These are phyloP conservation scores for Mentha longifolia DNA, from an alignment of 257 asterid species.

Conservation along the genomic window DNA sequence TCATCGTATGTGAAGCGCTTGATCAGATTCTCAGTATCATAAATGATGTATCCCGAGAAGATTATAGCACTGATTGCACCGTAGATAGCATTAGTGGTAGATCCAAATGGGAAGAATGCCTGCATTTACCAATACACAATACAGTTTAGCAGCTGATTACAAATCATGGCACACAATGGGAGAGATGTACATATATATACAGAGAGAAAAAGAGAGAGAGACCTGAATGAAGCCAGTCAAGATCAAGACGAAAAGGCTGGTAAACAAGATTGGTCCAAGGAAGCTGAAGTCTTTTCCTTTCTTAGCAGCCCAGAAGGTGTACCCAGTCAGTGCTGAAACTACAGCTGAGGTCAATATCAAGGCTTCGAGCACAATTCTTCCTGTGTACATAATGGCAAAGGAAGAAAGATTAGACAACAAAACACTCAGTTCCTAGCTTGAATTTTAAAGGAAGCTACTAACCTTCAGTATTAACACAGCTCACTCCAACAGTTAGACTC, in stretches of 20 bases:
- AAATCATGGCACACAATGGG: neutral
- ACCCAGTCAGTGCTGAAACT: constrained; percentile 81
- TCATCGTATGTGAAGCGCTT: constrained; percentile 95
- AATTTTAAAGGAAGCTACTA: constrained; percentile 32
- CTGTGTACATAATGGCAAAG: constrained; percentile 44
- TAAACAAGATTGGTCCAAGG: constrained; percentile 93
- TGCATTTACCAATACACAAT: constrained; percentile 41
- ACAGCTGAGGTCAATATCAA: constrained; percentile 93
- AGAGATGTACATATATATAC: neutral
- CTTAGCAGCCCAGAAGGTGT: constrained; percentile 99
- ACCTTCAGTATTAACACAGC: constrained; percentile 98
- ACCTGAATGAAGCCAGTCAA: constrained; percentile 94
- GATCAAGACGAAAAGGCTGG: constrained; percentile 79
- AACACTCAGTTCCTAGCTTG: neutral
- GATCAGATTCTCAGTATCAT: constrained; percentile 90
- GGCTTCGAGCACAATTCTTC: constrained; percentile 91
- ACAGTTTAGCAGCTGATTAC: constrained; percentile 18
- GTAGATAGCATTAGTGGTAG: constrained; percentile 68
- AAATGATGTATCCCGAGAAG: constrained; percentile 87
- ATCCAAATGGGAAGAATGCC: constrained; percentile 89
- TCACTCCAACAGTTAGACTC: constrained; percentile 90
- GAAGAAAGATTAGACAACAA: constrained; percentile 24
- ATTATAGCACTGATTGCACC: constrained; percentile 87
- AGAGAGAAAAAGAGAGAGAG: constrained; percentile 6
- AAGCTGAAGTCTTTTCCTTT: constrained; percentile 97